Conservation (phyloP, 208 protist species). For the Vickermania spadyakhi region DNA sequence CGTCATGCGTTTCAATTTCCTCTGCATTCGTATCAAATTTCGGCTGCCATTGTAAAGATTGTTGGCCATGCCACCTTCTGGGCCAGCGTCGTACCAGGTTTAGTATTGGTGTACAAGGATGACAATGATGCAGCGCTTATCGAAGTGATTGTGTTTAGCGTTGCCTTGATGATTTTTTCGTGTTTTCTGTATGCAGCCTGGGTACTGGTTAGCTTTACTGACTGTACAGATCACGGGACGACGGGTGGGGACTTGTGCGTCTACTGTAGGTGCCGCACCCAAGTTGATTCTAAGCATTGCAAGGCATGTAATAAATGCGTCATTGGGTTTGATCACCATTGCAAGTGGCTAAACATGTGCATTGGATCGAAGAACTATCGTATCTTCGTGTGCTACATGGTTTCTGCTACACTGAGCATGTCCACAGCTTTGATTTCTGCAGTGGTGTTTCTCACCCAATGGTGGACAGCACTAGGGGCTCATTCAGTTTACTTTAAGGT, state of each 20-base stretch:
- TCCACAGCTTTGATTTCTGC: constrained; percentile 13
- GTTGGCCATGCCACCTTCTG: constrained; percentile 37
- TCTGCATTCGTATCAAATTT: constrained; percentile 54
- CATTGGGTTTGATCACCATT: constrained; percentile 86
- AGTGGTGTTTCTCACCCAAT: constrained; percentile 35
- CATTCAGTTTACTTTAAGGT: constrained; percentile 52
- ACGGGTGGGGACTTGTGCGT: constrained; percentile 46
- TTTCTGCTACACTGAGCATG: constrained; percentile 15
- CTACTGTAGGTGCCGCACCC: constrained; percentile 51
- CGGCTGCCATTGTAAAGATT: constrained; percentile 29
- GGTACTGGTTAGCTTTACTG: constrained; percentile 37
- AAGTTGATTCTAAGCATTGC: constrained; percentile 72
- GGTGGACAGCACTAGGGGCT: constrained; percentile 36
- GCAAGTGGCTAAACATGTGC: constrained; percentile 90
- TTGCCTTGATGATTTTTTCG: constrained; percentile 8
- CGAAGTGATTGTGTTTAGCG: constrained; percentile 39
- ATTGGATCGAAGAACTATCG: constrained; percentile 74
- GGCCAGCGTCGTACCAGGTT: constrained; percentile 26
- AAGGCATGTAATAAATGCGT: constrained; percentile 88
- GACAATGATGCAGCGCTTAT: constrained; percentile 16
- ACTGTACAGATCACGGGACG: constrained; percentile 34
- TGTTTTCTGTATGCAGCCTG: constrained; percentile 17
- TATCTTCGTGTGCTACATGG: constrained; percentile 53
- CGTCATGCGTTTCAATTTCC: constrained; percentile 56
- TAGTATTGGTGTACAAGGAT: constrained; percentile 31